Base-by-base conservation (phyloP, 345 rosid genomes). In the Stellera chamaejasme region DNA sequence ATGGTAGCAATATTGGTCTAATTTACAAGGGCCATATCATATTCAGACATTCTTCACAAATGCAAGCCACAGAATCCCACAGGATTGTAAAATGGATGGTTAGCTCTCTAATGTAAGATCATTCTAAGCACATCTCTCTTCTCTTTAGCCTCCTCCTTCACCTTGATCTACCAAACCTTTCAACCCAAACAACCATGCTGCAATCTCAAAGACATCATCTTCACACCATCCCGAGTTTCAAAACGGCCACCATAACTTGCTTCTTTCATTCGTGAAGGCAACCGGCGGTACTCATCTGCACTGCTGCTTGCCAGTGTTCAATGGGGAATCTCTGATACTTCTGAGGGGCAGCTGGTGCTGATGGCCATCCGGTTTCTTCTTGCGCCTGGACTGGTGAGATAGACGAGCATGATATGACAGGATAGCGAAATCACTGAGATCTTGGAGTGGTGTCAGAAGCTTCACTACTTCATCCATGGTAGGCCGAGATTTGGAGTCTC, bases 401-500 rank as follows among this genome's bases (percentile, higher is more conserved):
- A 70, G 19, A 23, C 83, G 87, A 43, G 83, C 72, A 58, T 83
- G 79, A 55, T 75, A 74, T 1, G 88, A 77, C 56, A 80, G 76
- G 65, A 80, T 79, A 3, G 90, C 88, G 28, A 79, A 78, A 74
- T 87, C 90, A 43, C 66, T 77, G 15, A 87, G 85, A 46, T 71
- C 82, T 27, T 76, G 88, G 69, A 87, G 68, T 11, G 88, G 88
- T 45, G 80, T 77, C 46, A 87, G 77, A 12, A 56, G 79, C 72
- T 79, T 80, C 36, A 87, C 84, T 12, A 83, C 69, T 62, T 81
- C 88, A 15, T 85, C 88, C 88, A 81, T 81, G 14, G 79, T 69
- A 15, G 95, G 90, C 55, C 90, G 82, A 23, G 81, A 70, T 74
- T 87, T 87, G 2, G 95, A 77, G 66, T 87, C 88, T 60, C 84